Evolutionary conservation across 306 rosid species (phyloP), one percentile per base, ranked within the genome.

Genomic region (Cucumis cinereus): DNA sequence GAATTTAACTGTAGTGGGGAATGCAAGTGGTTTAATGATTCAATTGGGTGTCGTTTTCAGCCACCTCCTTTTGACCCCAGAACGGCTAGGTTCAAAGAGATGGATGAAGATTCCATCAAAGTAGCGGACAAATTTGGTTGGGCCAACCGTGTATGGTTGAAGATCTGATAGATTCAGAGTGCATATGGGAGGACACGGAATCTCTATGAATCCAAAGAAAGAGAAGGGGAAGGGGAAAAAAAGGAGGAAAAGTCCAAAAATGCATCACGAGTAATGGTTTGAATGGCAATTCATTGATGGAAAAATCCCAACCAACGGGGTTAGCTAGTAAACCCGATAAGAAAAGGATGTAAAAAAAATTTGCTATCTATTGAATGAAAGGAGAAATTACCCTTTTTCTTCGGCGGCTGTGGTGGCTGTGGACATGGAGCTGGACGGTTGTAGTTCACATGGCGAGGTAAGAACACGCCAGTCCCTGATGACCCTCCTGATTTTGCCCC

Each of bases 401-500:
- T 85, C 30, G 74, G 49, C 55, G 83, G 80, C 52, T 84, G 75
- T 49, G 75, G 75, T 17, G 75, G 75, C 59, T 45, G 75, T 8
- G 59, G 76, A 38, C 74, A 64, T 14, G 81, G 79, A 13, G 84
- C 45, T 52, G 43, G 47, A 17, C 76, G 76, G 61, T 52, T 72
- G 61, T 72, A 49, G 47, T 49, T 72, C 45, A 49, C 61, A 50
- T 50, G 76, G 10, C 84, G 80, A 13, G 87, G 90, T 81, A 93
- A 79, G 89, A 91, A 93, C 2, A 93, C 96, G 20, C 98, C 98
- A 0, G 98, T 93, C 17, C 98, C 98, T 52, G 81, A 55, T 0
- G 87, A 85, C 8, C 86, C 80, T 11, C 30, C 72, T 75, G 59
- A 23, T 71, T 71, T 71, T 23, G 41, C 7, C 76, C 47, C 76